Evolutionary conservation across 768 basidiomycete genomes (phyloP).

Genomic region (Hemileccinum impolitum): DNA sequence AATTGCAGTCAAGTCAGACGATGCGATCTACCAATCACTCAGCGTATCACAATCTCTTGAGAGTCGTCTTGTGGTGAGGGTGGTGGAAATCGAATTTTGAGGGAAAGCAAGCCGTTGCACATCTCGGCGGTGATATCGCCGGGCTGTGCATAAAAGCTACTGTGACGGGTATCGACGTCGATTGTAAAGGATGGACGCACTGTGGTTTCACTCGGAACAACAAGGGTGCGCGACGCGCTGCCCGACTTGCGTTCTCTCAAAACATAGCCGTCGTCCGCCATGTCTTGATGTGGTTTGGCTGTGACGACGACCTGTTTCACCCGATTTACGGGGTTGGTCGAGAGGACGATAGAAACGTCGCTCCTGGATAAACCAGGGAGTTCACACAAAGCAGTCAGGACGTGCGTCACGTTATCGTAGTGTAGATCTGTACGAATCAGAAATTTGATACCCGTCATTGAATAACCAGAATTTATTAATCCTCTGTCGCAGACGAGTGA

Average conservation of each 20-base stretch:
- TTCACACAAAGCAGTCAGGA: constrained; percentile 61
- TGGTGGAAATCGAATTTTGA: constrained; percentile 51
- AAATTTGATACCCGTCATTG: constrained; percentile 25
- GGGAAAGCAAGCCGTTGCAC: constrained; percentile 57
- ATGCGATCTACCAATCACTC: constrained; percentile 29
- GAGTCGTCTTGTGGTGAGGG: constrained; percentile 39
- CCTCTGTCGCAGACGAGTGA: constrained; percentile 18
- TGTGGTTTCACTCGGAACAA: constrained; percentile 54
- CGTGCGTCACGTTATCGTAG: constrained; percentile 49
- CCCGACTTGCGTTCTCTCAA: constrained; percentile 58
- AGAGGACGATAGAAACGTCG: constrained; percentile 58
- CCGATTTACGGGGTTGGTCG: constrained; percentile 58
- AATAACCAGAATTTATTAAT: constrained; percentile 26
- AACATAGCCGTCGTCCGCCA: constrained; percentile 41
- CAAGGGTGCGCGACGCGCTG: constrained; percentile 45
- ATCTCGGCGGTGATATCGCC: constrained; percentile 53
- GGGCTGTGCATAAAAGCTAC: constrained; percentile 33
- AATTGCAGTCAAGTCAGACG: constrained; percentile 11
- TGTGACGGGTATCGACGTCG: constrained; percentile 2
- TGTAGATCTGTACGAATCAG: constrained; percentile 60
- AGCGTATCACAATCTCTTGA: constrained; percentile 50
- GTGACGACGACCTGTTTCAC: constrained; percentile 58
- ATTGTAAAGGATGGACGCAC: constrained; percentile 36
- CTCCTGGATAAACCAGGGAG: constrained; percentile 61
- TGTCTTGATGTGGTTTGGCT: constrained; percentile 42